Evolutionary conservation across 2,329 filamentous ascomycete species (phyloP).

Genomic region (Verticillium nonalfalfae): DNA sequence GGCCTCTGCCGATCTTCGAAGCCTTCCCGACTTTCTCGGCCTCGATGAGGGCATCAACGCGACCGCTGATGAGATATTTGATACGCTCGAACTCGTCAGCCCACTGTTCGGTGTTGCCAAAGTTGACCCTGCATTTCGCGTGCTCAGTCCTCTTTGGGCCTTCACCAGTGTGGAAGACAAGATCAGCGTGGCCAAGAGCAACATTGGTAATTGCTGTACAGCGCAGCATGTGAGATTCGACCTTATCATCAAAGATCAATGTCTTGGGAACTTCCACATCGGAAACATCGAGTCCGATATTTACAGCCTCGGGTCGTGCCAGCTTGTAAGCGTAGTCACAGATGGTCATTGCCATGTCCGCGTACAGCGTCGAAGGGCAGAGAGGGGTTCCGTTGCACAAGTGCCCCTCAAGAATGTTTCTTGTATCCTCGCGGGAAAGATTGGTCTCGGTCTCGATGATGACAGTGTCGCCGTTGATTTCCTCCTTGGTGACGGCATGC

Average conservation of each 20-base stretch:
- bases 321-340: conserved; percentile 59
- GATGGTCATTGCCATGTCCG: conserved; percentile 59
- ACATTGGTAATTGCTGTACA: conserved; percentile 55
- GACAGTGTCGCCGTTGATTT: conserved; percentile 53
- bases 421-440: conserved; percentile 56
- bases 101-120: conserved; percentile 55
- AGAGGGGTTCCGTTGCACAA: conserved; percentile 61
- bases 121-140: conserved; percentile 52
- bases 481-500: conserved; percentile 56
- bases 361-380: conserved; percentile 53
- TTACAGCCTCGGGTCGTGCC: conserved; percentile 46
- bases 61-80: conserved; percentile 61
- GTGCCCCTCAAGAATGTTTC: conserved; percentile 55
- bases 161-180: conserved; percentile 54
- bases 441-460: conserved; percentile 60
- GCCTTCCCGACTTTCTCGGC: conserved; percentile 60
- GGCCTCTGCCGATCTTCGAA: conserved; percentile 66
- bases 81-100: conserved; percentile 60
- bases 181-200: conserved; percentile 43
- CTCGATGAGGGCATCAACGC: conserved; percentile 50
- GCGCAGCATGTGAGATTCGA: conserved; percentile 50
- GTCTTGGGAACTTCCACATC: conserved; percentile 66
- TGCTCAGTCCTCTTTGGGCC: conserved; percentile 55
- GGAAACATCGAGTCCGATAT: conserved; percentile 56
- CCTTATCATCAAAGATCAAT: conserved; percentile 48